Evolutionary conservation across 495 filamentous ascomycete species (phyloP), one percentile per base, ranked within the genome.

Genomic region (Annulohypoxylon bovei): DNA sequence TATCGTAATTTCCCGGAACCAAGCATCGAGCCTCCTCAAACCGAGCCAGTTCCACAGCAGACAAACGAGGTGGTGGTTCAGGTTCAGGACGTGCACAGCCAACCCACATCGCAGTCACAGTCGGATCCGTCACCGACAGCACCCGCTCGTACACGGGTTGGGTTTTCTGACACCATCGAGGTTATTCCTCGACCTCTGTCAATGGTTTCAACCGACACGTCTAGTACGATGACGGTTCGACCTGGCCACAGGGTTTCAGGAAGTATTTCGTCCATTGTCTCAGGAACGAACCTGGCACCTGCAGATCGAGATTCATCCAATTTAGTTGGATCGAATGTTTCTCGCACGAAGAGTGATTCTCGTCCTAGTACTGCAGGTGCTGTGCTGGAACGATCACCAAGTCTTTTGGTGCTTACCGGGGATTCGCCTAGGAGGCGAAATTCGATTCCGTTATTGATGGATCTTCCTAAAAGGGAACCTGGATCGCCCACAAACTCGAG

Each of bases 101-200:
- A 65, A 35, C 57, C 72, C 44, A 62, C 65, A n/a, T 28, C 33
- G 30, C 63, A 71, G 20, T 62, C 77, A 12, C 63, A 71, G 20
- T 61, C 77, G 11, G 76, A 72, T 28, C 75, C 80, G 44, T 76
- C 81, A 33, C 74, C 81, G 5, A 85, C 76, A 40, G 61, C 77
- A 11, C 64, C 63, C 6, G 75, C 84, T 39, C 80, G 87, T 58
- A 74, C 82, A 67, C 74, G 86, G 18, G 87, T 90, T 67, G 84
- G 88, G 49, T 88, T 89, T 72, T 87, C 86, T 0, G 84, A 90
- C 71, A 83, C 81, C 9, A 75, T 89, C 2, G 91, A 91, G 68
- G 90, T 86, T 70, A 92, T 92, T 62, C 89, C 90, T 5, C 87
- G 91, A 7, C 91, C 91, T 0, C 76, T 92, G 6, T 93, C 92